Evolutionary conservation across 257 asterid species (phyloP).

Genomic region (Datura wrightii): DNA sequence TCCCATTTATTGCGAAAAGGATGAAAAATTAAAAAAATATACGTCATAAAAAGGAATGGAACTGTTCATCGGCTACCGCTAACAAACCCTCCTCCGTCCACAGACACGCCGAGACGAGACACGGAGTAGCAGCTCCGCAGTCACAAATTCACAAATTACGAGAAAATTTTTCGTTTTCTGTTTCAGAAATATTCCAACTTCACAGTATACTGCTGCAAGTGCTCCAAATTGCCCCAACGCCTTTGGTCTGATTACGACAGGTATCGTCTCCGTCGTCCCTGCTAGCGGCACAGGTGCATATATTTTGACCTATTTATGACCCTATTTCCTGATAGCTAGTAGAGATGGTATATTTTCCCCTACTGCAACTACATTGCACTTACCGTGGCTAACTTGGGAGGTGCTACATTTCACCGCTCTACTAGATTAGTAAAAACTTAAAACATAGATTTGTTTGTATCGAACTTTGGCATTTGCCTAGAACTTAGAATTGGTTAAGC

Average conservation of each 20-base stretch:
- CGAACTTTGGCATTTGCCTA: neutral
- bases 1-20: neutral
- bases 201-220: neutral
- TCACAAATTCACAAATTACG: neutral
- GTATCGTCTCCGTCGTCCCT: neutral
- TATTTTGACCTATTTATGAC: neutral
- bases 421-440: neutral
- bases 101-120: neutral
- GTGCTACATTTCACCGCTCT: neutral
- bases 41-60: neutral
- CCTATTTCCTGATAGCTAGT: neutral
- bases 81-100: slow-evolving; percentile 27
- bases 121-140: neutral
- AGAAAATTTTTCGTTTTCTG: neutral
- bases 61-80: neutral
- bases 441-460: neutral
- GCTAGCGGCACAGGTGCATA: neutral
- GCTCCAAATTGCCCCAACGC: neutral
- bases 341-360: neutral
- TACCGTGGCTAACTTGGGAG: neutral
- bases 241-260: slow-evolving; percentile 8
- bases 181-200: neutral
- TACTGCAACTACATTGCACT: slow-evolving; percentile 9
- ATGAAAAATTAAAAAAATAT: neutral
- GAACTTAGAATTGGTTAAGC: neutral